A percentile compares a stretch with the other conserved stretches of the same genome.
Evolutionary conservation across 257 asterid genomes (phyloP).

Genomic region (Salvia hispanica): DNA sequence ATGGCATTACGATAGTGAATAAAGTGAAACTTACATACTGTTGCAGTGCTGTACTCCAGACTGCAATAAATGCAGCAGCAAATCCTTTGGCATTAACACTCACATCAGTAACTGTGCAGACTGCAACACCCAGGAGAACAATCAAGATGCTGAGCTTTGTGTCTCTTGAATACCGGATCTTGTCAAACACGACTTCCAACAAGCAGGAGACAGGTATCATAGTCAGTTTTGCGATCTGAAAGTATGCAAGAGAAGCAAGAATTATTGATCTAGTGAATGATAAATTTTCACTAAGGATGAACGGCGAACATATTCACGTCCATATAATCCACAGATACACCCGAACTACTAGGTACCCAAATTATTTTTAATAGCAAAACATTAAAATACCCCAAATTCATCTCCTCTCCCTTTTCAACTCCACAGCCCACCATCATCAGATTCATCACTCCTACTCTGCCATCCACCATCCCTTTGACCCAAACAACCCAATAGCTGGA

Average conservation of each 20-base stretch:
- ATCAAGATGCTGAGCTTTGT: conserved; percentile 84
- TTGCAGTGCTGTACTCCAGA: conserved; percentile 92
- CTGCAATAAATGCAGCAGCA: conserved; percentile 89
- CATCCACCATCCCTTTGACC: background rate
- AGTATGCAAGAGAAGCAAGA: conserved; percentile 35
- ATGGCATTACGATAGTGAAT: background rate
- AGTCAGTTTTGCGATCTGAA: conserved; percentile 93
- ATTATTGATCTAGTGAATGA: conserved; percentile 16
- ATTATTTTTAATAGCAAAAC: background rate
- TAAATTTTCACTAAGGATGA: background rate
- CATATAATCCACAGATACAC: background rate
- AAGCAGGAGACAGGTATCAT: conserved; percentile 98
- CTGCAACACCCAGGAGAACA: conserved; percentile 92
- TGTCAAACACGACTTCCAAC: conserved; percentile 81
- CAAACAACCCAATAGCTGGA: background rate
- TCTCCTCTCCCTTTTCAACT: conserved; percentile 1
- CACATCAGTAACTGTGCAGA: conserved; percentile 92
- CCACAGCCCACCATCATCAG: background rate
- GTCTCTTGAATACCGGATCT: conserved; percentile 85
- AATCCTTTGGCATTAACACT: conserved; percentile 90
- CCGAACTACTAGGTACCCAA: background rate
- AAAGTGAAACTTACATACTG: conserved; percentile 77
- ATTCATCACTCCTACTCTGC: background rate
- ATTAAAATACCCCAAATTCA: background rate
- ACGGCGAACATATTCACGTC: background rate